These are phyloP conservation scores for Bonia amplexicaulis DNA, from an alignment of 176 grass and related monocot species.

Conservation along the genomic window DNA sequence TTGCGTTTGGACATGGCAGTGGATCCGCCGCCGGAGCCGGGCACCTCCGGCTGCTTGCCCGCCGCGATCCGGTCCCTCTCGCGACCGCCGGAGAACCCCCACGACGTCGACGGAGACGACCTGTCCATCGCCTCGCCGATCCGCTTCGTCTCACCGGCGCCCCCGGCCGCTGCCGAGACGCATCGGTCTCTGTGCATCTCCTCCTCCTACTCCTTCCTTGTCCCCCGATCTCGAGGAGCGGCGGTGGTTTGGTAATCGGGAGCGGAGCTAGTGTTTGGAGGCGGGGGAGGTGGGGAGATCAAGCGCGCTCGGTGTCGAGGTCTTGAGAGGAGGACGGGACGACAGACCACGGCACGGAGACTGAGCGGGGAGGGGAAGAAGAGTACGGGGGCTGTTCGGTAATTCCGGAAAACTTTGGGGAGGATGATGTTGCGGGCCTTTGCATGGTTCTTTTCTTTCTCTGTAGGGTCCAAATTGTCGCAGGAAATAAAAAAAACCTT, in stretches of 20 bases:
- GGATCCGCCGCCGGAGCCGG: constrained; percentile 34
- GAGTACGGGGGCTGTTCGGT: not conserved
- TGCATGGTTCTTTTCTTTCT: too few species aligned
- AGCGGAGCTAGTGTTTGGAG: not conserved
- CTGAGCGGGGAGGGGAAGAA: not conserved
- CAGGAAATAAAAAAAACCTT: too few species aligned
- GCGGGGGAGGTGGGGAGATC: not conserved
- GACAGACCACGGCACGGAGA: not conserved
- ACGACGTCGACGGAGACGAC: constrained; percentile 50
- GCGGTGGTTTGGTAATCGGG: not conserved
- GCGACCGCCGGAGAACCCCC: constrained; percentile 32
- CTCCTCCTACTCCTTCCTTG: constrained; percentile 22
- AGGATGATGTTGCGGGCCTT: too few species aligned
- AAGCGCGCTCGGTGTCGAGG: constrained; percentile 2
- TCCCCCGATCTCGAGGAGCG: not conserved
- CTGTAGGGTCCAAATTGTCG: too few species aligned
- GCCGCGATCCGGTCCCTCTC: constrained; percentile 46
- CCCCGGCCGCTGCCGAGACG: constrained; percentile 23
- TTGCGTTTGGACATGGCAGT: constrained; percentile 44
- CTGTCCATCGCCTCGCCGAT: constrained; percentile 56
- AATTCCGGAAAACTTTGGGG: not conserved
- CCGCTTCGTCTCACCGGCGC: constrained; percentile 43
- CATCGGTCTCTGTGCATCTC: constrained; percentile 44
- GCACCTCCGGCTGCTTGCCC: constrained; percentile 50
- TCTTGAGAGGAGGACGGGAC: not conserved